Evolutionary conservation across 2,329 filamentous ascomycete genomes (phyloP), one percentile per base, ranked within the genome.

Genomic region (Cyclaneusma minus): DNA sequence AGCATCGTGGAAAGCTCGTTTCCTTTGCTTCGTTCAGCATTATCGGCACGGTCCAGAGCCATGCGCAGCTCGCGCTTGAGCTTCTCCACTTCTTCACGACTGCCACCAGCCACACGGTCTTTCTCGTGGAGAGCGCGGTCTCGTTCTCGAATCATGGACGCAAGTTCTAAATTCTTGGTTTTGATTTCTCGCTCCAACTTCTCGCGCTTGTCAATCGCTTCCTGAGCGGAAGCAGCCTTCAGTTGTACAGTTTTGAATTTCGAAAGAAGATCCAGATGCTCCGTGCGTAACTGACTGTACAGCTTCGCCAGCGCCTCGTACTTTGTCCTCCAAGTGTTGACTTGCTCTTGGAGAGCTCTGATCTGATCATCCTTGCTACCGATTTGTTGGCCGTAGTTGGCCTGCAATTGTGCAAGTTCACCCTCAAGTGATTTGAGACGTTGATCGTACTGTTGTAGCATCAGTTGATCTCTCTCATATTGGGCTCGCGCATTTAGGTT

Each of bases 161-260:
- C 89, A 34, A 98, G 58, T 52, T 98, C 89, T n/a, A 98, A 61
- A 48, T 98, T 98, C 68, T 98, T 98, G 16, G 87, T 94, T 68
- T 98, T 98, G 50, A 98, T 79, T 56, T 98, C 89, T 17, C 87
- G 78, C 57, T 95, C 84, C 27, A 98, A 65, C 60, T 91, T 93
- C 58, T 98, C 89, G 6, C 87, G 76, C 41, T 70, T 75, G 30
- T 95, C 89, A 36, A 95, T 93, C 2, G 89, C 89, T 56, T 98
- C 89, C 48, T 95, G 87, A 0, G 89, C 89, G 4, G 85, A 95
- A 10, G 87, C 84, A 2, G 89, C 89, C 62, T 95, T 98, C 36
- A 95, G 65, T 51, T 95, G 91, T 19, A 94, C 81, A 5, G 75
- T 65, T 64, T 98, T 98, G 57, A 93, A 95, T 48, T 91, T 95